Evolutionary conservation across 257 asterid species (phyloP).

Genomic region (Nicotiana sylvestris): DNA sequence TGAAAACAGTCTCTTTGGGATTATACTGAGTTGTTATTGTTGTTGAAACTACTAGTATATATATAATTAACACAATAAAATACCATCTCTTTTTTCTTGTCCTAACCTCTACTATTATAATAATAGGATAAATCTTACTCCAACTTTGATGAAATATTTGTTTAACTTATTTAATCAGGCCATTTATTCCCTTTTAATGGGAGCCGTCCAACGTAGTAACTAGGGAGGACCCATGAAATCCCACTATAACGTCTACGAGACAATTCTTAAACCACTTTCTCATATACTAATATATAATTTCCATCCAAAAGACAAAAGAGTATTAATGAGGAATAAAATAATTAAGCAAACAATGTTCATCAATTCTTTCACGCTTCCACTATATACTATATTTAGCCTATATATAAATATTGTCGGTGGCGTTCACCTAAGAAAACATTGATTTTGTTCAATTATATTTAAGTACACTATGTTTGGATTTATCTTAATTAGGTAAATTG

Average conservation of each 20-base stretch:
- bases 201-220: constrained; percentile 9
- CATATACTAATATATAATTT: not conserved
- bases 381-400: not conserved
- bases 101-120: constrained; percentile 6
- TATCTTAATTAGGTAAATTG: too few species aligned
- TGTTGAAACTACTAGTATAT: too few species aligned
- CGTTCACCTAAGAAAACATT: too few species aligned
- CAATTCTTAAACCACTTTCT: not conserved
- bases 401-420: not conserved
- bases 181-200: constrained; percentile 12
- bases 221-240: constrained; percentile 6
- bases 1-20: too few species aligned
- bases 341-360: not conserved
- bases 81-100: not conserved
- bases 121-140: not conserved
- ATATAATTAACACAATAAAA: too few species aligned
- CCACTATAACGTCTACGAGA: not conserved
- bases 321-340: not conserved
- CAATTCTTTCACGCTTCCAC: not conserved
- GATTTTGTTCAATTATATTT: too few species aligned
- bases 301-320: not conserved
- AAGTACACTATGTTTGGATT: too few species aligned
- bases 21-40: too few species aligned
- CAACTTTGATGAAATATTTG: not conserved
- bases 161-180: not conserved